Conservation (phyloP, 306 rosid species). For the Clitoria ternatea region DNA sequence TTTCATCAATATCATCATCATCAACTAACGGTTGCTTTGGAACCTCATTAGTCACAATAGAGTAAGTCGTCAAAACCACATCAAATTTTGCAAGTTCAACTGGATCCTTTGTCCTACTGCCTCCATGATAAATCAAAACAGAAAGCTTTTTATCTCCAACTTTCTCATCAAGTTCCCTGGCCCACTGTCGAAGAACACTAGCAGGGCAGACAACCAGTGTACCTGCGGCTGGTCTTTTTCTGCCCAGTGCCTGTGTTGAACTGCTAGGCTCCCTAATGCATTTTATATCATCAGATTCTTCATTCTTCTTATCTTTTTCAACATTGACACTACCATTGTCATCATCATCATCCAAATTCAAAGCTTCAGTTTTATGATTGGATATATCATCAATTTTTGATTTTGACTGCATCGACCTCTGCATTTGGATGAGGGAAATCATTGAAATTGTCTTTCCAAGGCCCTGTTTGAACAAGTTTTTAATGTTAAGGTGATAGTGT, state of each 20-base stretch:
- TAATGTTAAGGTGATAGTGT: slow-evolving; percentile 9
- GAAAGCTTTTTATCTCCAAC: slow-evolving; percentile 65
- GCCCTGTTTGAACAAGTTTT: slow-evolving; percentile 59
- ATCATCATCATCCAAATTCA: slow-evolving; percentile 87
- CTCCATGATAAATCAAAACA: slow-evolving; percentile 86
- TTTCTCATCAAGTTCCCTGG: slow-evolving; percentile 87
- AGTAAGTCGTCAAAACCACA: slow-evolving; percentile 91
- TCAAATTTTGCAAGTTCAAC: slow-evolving; percentile 69
- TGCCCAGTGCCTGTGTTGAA: slow-evolving; percentile 45
- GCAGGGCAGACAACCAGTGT: slow-evolving; percentile 98
- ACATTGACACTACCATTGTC: slow-evolving; percentile 42
- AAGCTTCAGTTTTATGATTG: slow-evolving; percentile 67
- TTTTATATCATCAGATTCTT: slow-evolving; percentile 45
- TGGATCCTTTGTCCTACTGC: slow-evolving; percentile 86
- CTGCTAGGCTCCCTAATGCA: slow-evolving; percentile 52
- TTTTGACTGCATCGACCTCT: slow-evolving; percentile 57
- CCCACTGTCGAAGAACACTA: slow-evolving; percentile 96
- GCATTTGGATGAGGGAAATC: slow-evolving; percentile 90
- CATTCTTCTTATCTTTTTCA: slow-evolving; percentile 38
- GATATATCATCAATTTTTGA: slow-evolving; percentile 50
- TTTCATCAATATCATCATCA: slow-evolving; percentile 77
- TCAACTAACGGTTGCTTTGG: slow-evolving; percentile 89
- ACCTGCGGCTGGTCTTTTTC: slow-evolving; percentile 95
- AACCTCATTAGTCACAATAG: slow-evolving; percentile 87
- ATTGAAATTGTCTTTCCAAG: slow-evolving; percentile 97